phyloP scores from a whole-genome alignment of 306 rosid genomes.

The Quercus ilex region DNA sequence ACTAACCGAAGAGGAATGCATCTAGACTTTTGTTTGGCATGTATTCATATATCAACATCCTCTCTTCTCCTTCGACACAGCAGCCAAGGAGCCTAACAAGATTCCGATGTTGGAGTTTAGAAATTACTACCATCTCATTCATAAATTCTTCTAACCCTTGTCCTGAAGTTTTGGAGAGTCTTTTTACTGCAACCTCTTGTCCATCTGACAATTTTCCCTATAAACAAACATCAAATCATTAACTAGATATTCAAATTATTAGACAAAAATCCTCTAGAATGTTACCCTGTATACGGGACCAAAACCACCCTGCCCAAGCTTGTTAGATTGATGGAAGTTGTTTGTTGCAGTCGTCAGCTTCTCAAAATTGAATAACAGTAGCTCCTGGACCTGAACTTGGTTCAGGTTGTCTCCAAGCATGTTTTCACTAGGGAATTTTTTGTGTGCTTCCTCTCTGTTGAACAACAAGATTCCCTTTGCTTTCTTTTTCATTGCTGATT shows the following conservation, averaged over 20 bases:
- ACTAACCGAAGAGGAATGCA: slow-evolving; percentile 42
- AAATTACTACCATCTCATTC: slow-evolving; percentile 41
- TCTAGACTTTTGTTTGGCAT: slow-evolving; percentile 54
- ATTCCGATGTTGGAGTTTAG: slow-evolving; percentile 52
- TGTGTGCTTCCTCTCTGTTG: background rate
- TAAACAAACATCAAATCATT: background rate
- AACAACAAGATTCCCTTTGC: background rate
- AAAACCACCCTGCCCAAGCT: slow-evolving; percentile 35
- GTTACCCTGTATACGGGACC: slow-evolving; percentile 32
- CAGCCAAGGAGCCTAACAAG: slow-evolving; percentile 46
- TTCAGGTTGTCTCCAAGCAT: background rate
- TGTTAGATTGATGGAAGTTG: slow-evolving; percentile 18
- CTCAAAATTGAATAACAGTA: slow-evolving; percentile 15
- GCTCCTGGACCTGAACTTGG: slow-evolving; percentile 21
- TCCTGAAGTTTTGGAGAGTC: slow-evolving; percentile 34
- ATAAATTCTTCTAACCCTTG: slow-evolving; percentile 48
- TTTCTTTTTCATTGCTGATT: background rate
- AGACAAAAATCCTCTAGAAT: background rate
- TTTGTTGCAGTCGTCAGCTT: slow-evolving; percentile 23
- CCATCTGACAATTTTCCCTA: slow-evolving; percentile 38
- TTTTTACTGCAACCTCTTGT: slow-evolving; percentile 42
- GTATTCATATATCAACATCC: slow-evolving; percentile 41
- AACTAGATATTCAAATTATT: background rate
- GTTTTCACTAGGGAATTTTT: background rate
- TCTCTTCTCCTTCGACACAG: slow-evolving; percentile 39